Conservation (phyloP, 352 stramenopile genomes). For the Phytophthora sp. region DNA sequence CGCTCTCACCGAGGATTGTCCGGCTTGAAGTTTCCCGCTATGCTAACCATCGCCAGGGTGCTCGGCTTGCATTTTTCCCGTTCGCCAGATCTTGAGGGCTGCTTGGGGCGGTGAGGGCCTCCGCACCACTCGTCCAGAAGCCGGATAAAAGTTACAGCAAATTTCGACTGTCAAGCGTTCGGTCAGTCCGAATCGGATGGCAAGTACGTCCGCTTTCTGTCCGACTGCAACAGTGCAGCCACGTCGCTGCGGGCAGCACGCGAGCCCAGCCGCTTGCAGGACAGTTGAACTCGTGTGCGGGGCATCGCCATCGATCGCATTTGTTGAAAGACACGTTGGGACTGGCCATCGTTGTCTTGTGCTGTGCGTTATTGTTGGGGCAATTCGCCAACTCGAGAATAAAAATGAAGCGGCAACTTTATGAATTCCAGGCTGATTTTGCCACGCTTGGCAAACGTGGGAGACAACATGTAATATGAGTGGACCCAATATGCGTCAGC, state of each 20-base stretch:
- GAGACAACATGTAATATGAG: too few species aligned
- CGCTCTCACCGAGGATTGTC: constrained; percentile 12
- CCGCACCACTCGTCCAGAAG: constrained; percentile 11
- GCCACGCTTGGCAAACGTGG: too few species aligned
- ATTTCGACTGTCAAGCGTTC: constrained; percentile 7
- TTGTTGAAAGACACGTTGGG: too few species aligned
- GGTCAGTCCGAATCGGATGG: neutral
- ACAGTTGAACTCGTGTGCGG: constrained; percentile 10
- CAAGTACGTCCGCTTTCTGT: constrained; percentile 15
- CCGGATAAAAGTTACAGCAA: neutral
- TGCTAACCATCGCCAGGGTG: constrained; percentile 10
- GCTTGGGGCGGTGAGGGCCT: constrained; percentile 21
- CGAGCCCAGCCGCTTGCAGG: constrained; percentile 13
- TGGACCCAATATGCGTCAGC: too few species aligned
- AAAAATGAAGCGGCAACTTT: too few species aligned
- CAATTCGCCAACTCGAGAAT: too few species aligned
- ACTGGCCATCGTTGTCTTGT: too few species aligned
- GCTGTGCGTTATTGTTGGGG: too few species aligned
- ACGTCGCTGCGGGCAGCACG: constrained; percentile 22
- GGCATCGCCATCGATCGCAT: too few species aligned
- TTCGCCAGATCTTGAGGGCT: constrained; percentile 8
- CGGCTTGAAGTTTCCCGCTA: constrained; percentile 25
- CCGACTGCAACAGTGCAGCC: constrained; percentile 7
- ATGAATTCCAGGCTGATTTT: too few species aligned
- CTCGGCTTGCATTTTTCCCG: constrained; percentile 10